phyloP scores from a whole-genome alignment of 2,329 filamentous ascomycete species.

The Pseudocercospora musae region DNA sequence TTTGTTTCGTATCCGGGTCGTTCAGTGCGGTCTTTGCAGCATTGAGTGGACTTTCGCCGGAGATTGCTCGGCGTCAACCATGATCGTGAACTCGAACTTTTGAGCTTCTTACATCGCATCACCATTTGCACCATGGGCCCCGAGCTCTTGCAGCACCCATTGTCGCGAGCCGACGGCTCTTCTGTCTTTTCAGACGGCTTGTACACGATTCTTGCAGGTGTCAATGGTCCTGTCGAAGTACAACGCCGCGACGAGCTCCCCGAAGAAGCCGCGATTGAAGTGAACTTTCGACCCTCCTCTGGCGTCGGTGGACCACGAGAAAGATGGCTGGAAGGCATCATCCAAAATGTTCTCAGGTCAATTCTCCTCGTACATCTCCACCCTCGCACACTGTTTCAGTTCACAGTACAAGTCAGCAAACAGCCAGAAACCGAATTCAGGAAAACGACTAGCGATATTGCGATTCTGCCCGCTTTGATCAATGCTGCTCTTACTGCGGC shows the following conservation, averaged over 20 bases:
- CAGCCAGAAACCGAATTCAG: slow-evolving; percentile 55
- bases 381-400: slow-evolving; percentile 72
- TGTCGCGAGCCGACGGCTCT: slow-evolving; percentile 75
- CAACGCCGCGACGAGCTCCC: slow-evolving; percentile 84
- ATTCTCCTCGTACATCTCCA: slow-evolving; percentile 73
- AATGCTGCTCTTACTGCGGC: slow-evolving; percentile 77
- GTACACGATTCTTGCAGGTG: slow-evolving; percentile 77
- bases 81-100: neutral
- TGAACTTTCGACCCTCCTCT: slow-evolving; percentile 80
- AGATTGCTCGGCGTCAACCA: neutral
- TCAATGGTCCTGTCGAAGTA: slow-evolving; percentile 92
- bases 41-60: neutral
- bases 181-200: slow-evolving; percentile 71
- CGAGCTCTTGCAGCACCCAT: slow-evolving; percentile 37
- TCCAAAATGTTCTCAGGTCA: slow-evolving; percentile 69
- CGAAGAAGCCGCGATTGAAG: slow-evolving; percentile 85
- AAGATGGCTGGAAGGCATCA: slow-evolving; percentile 74
- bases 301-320: slow-evolving; percentile 65
- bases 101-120: neutral
- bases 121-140: slow-evolving; percentile 19
- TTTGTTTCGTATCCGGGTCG: too few species aligned
- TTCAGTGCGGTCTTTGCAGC: too few species aligned
- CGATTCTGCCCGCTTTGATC: slow-evolving; percentile 75
- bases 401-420: slow-evolving; percentile 68
- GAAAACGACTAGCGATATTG: slow-evolving; percentile 59